Conservation (phyloP, 2,329 filamentous ascomycete species). For the Penicillium sclerotigenum region DNA sequence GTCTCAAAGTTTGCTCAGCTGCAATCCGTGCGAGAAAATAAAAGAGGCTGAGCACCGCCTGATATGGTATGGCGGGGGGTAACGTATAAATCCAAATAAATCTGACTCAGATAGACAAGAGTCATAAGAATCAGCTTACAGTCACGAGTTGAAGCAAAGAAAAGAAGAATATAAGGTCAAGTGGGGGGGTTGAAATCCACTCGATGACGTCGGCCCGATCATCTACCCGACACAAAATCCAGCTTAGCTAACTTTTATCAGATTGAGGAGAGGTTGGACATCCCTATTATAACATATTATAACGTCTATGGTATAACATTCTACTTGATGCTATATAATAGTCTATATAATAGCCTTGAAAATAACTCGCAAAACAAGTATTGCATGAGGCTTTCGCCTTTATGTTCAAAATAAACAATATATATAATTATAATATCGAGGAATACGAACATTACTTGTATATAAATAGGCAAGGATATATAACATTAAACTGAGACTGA, state of each 20-base stretch:
- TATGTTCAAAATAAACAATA: background rate
- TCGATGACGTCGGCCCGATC: conserved; percentile 28
- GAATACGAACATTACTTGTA: background rate
- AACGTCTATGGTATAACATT: background rate
- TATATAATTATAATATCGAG: background rate
- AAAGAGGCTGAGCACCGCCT: conserved; percentile 7
- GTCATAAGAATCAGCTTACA: conserved; percentile 15
- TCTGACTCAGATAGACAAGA: conserved; percentile 5
- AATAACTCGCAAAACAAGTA: background rate
- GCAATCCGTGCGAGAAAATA: background rate
- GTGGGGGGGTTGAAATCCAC: conserved; percentile 16
- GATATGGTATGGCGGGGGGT: background rate
- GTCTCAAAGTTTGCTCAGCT: conserved; percentile 7
- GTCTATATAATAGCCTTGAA: background rate
- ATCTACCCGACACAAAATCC: conserved; percentile 5
- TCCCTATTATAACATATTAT: no score
- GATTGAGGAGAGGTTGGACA: background rate
- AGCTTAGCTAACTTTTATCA: conserved; percentile 1
- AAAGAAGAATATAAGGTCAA: conserved; percentile 6
- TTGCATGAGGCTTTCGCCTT: no score
- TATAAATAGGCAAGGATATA: background rate
- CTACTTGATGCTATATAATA: background rate
- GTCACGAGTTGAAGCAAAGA: conserved; percentile 10
- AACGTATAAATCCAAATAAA: conserved; percentile 3
- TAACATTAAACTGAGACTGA: background rate